Conservation (phyloP, 441 rosid species). For the Adansonia rubrostipa region DNA sequence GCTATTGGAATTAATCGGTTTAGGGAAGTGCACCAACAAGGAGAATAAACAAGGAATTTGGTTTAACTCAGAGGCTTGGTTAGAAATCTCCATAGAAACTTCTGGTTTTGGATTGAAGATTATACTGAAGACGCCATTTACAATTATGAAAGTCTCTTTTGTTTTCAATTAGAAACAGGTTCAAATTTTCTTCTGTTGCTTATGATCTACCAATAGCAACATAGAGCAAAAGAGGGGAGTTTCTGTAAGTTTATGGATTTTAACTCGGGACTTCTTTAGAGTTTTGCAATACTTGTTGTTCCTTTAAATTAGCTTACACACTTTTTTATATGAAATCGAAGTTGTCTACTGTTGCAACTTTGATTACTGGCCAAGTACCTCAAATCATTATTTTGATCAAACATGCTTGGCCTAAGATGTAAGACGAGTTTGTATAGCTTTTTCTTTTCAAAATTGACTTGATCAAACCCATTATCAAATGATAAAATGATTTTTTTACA, state of each 20-base stretch:
- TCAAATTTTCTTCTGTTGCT: slow-evolving; percentile 36
- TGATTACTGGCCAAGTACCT: not conserved
- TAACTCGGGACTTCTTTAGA: slow-evolving; percentile 32
- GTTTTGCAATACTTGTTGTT: slow-evolving; percentile 34
- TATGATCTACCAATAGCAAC: slow-evolving; percentile 31
- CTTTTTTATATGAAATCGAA: not conserved
- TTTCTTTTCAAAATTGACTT: too few species aligned
- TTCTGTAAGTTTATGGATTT: slow-evolving; percentile 34
- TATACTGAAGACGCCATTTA: slow-evolving; percentile 27
- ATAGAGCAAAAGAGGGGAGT: slow-evolving; percentile 26
- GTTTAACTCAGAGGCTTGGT: slow-evolving; percentile 63
- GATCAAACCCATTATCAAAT: too few species aligned
- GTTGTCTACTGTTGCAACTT: slow-evolving; percentile 1
- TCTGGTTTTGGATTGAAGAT: slow-evolving; percentile 31
- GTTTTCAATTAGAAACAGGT: slow-evolving; percentile 39
- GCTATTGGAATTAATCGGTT: slow-evolving; percentile 74
- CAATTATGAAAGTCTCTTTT: slow-evolving; percentile 23
- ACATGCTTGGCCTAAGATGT: not conserved
- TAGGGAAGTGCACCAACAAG: slow-evolving; percentile 86
- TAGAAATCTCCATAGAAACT: not conserved
- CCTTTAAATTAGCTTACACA: slow-evolving; percentile 6
- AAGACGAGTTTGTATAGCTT: too few species aligned
- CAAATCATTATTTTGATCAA: not conserved
- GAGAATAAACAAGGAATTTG: slow-evolving; percentile 75
- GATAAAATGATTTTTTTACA: too few species aligned